Evolutionary conservation across 1,284 basidiomycete genomes (phyloP), one percentile per base, ranked within the genome.

Genomic region (Ceratobasidium theobromae): DNA sequence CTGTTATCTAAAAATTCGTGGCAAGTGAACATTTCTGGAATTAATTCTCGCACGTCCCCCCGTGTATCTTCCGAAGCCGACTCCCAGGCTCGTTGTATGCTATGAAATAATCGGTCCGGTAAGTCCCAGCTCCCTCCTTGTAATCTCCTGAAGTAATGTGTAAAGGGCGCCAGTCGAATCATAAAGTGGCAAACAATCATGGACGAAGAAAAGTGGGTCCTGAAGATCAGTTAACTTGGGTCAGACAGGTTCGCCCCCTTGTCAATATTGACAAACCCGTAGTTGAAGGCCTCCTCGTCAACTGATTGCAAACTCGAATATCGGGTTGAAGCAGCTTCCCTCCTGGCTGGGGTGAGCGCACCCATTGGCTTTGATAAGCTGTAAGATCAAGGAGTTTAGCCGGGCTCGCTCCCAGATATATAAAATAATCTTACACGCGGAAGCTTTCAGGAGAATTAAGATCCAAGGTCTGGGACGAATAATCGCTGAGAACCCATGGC

Each of bases 101-200:
- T 86, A 70, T 87, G 91, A 76, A 98, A 98, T 12, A 97, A 78
- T 25, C 95, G 83, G 78, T 98, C 95, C 0, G 95, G 93, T n/a
- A 97, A 78, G 78, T 98, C 95, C 85, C 95, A 98, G 72, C 90
- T 89, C n/a, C 95, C 93, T 23, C 93, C 93, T 80, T 88, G 91
- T 38, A 95, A 76, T 1, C 89, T 89, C 77, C 91, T 91, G 79
- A 95, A 96, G 86, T 95, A 95, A 73, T 89, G 87, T 21, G 93
- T 95, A 75, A 89, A 97, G 0, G 95, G 95, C 9, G 90, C 86
- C 71, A 96, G 78, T 11, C 95, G 84, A 68, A 98, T 96, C 73
- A 98, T 78, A 78, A 91, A 98, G 71, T 96, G 94, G 77, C 94
- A 96, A 33, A 96, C 93, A 67, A 95, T 97, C 88, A 97, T 96